Conservation (phyloP, 2,329 filamentous ascomycete genomes). For the Colletotrichum gigasporum region DNA sequence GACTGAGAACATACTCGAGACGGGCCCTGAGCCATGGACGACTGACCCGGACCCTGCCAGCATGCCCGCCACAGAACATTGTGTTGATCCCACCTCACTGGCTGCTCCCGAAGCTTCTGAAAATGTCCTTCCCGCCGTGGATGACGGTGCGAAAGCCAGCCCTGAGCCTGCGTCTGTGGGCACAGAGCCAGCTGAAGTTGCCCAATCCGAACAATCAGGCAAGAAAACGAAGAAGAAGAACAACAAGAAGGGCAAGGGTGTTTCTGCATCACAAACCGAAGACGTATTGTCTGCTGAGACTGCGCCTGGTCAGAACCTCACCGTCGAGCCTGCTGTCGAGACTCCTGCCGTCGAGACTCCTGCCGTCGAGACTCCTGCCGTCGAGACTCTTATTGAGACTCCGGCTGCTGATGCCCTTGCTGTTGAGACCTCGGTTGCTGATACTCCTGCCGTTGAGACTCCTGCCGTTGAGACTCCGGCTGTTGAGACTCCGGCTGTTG, state of each 20-base stretch:
- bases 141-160: not conserved
- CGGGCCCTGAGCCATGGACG: not conserved
- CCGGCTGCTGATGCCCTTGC: not conserved
- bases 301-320: not conserved
- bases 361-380: not conserved
- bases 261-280: constrained; percentile 2
- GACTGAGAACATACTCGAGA: not conserved
- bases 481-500: not conserved
- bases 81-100: not conserved
- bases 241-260: constrained; percentile 33
- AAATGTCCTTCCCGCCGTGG: not conserved
- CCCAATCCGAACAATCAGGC: constrained; percentile 18
- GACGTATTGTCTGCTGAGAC: not conserved
- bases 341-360: not conserved
- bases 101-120: not conserved
- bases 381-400: not conserved
- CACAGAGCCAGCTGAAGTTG: constrained; percentile 9
- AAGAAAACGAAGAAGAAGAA: constrained; percentile 40
- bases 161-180: not conserved
- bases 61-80: not conserved
- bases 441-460: not conserved
- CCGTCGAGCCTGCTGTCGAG: not conserved
- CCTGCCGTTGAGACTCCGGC: constrained; percentile 1
- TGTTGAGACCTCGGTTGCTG: not conserved
- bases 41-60: not conserved